Percentiles rank a stretch among this genome's conserved stretches.
Evolutionary conservation across 2,329 filamentous ascomycete species (phyloP).

Genomic region (Aspergillus novofumigatus): DNA sequence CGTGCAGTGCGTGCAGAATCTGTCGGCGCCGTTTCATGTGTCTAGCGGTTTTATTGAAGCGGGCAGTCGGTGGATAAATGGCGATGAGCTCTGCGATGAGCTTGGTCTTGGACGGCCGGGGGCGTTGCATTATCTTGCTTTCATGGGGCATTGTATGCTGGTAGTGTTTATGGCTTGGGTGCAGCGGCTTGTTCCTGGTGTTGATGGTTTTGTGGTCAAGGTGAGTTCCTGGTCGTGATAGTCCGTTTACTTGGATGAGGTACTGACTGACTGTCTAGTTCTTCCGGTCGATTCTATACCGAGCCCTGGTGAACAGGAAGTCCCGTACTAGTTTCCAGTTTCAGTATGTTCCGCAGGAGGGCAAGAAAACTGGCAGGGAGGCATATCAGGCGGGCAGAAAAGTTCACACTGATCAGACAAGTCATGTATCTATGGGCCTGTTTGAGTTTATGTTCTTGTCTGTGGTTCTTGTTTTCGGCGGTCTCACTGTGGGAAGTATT

Average conservation of each 20-base stretch:
- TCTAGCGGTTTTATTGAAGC: slow-evolving; percentile 35
- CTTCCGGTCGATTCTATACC: slow-evolving; percentile 21
- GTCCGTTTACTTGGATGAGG: neutral
- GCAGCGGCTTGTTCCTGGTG: slow-evolving; percentile 21
- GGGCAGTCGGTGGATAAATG: slow-evolving; percentile 38
- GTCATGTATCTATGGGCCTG: neutral
- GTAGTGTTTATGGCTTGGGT: slow-evolving; percentile 22
- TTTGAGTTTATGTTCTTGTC: neutral
- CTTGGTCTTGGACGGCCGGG: slow-evolving; percentile 32
- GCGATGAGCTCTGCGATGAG: slow-evolving; percentile 34
- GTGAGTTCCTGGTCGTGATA: slow-evolving; percentile 10
- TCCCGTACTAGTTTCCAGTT: slow-evolving; percentile 32
- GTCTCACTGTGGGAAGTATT: neutral
- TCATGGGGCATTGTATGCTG: slow-evolving; percentile 25
- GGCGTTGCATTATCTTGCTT: slow-evolving; percentile 10
- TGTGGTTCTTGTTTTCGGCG: neutral
- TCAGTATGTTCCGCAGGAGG: slow-evolving; percentile 26
- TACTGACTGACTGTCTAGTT: slow-evolving; percentile 2
- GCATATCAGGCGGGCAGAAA: neutral
- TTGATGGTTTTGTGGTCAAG: slow-evolving; percentile 22
- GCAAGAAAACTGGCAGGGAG: slow-evolving; percentile 7
- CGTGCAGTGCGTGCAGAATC: slow-evolving; percentile 34
- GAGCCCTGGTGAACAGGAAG: slow-evolving; percentile 26
- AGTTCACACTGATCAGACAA: neutral
- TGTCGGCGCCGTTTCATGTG: slow-evolving; percentile 32